phyloP scores from a whole-genome alignment of 192 early-diverging fungal species.

The Linnemannia schmuckeri region DNA sequence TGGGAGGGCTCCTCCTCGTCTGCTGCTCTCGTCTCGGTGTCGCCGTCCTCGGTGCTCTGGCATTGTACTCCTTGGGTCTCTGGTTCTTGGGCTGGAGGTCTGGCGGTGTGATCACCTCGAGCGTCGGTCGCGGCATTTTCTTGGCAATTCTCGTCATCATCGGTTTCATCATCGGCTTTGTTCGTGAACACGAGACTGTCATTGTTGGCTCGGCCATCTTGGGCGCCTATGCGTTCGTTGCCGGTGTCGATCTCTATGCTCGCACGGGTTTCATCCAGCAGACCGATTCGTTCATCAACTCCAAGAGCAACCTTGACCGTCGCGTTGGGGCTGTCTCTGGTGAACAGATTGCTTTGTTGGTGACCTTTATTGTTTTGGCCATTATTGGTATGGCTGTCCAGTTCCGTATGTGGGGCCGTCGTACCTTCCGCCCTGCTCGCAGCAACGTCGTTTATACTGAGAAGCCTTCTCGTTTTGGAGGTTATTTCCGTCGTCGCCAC shows the following conservation, averaged over 20 bases:
- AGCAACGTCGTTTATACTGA: conserved; percentile 39
- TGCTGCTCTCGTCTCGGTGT: conserved; percentile 55
- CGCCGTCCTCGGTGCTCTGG: conserved; percentile 53
- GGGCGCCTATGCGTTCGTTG: conserved; percentile 65
- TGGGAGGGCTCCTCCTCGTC: conserved; percentile 48
- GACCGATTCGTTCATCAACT: conserved; percentile 48
- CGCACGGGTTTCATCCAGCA: conserved; percentile 63
- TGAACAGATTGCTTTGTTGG: conserved; percentile 23
- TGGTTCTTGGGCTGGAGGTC: conserved; percentile 62
- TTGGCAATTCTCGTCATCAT: conserved; percentile 48
- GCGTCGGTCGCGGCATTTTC: conserved; percentile 50
- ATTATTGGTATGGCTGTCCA: conserved; percentile 39
- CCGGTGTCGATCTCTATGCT: conserved; percentile 68
- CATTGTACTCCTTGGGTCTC: conserved; percentile 55
- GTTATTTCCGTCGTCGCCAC: conserved; percentile 33
- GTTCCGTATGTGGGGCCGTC: conserved; percentile 42
- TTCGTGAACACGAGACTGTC: conserved; percentile 66
- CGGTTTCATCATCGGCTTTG: conserved; percentile 58
- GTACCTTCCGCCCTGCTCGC: conserved; percentile 16
- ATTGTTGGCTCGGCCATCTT: conserved; percentile 64
- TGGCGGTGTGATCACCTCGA: conserved; percentile 42
- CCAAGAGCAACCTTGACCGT: conserved; percentile 22
- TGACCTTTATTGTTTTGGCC: conserved; percentile 38
- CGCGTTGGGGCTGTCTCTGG: conserved; percentile 15
- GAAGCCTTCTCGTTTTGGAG: conserved; percentile 40